Evolutionary conservation across 2,329 filamentous ascomycete species (phyloP), one percentile per base, ranked within the genome.

Genomic region (Aspergillus spinulosporus): DNA sequence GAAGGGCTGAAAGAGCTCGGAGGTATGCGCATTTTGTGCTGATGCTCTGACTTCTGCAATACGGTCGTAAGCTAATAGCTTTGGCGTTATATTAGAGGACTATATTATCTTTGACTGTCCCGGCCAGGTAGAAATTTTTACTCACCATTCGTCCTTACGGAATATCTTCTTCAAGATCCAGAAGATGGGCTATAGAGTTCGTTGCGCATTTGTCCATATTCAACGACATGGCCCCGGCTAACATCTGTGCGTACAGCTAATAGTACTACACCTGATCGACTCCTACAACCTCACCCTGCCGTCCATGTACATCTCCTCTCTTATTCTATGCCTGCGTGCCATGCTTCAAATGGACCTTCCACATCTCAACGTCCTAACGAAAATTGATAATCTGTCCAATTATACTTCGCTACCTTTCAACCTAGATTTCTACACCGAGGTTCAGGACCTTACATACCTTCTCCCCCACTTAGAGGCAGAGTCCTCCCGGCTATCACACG

Each of bases 301-400:
- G 0, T 97, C 92, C 2, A 84, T 97, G 59, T 99, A 97, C 75
- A 88, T 99, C 58, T 96, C 93, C 64, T 94, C 95, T 66, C 82
- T 99, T 56, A 87, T 99, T 55, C 86, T 99, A 26, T 93, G 92
- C 54, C 85, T 99, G 62, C 88, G 94, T 63, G 92, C 91, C 66
- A 99, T 99, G 93, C 86, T 99, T 51, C 94, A 97, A 76, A 93
- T 99, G 84, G 94, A 97, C 69, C 88, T 97, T 59, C 92, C 94
- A 0, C 91, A 97, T 70, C 81, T 99, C 64, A 99, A 99, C 69
- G 90, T 99, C 60, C 83, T 99, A 28, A 97, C 92, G 56, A 99
- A 99, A 77, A 96, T 99, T 76, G 94, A 99, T 76, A 97, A 97
- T 70, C 81, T 99, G 52, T 80, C 87, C 36, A 85, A 88, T 51